These are phyloP conservation scores for Smallanthus sonchifolius DNA, from an alignment of 129 eudicot species.

Conservation along the genomic window DNA sequence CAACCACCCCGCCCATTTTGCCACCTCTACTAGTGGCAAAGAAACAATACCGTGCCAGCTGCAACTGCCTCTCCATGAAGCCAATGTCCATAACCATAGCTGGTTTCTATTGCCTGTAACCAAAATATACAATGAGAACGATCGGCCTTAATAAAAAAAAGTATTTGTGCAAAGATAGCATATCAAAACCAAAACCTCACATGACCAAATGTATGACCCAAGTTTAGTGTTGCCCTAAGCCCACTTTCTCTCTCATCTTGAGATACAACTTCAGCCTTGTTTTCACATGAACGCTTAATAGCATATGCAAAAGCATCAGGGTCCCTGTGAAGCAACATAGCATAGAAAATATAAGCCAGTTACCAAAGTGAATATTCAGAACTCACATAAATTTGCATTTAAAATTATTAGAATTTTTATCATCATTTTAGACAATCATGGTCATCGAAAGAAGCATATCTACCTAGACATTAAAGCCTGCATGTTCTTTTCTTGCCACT, in stretches of 20 bases:
- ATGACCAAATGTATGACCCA: slow-evolving; percentile 98
- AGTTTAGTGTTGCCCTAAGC: slow-evolving; percentile 78
- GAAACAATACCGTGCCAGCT: slow-evolving; percentile 69
- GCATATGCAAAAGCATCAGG: slow-evolving; percentile 83
- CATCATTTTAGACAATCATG: not conserved
- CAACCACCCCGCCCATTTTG: not conserved
- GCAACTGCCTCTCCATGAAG: slow-evolving; percentile 99
- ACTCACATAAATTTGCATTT: no score
- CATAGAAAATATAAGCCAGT: not conserved
- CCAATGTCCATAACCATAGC: slow-evolving; percentile 94
- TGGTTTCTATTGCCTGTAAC: slow-evolving; percentile 88
- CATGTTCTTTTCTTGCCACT: slow-evolving; percentile 98
- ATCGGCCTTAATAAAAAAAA: not conserved
- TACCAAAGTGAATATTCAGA: not conserved
- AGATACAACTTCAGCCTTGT: slow-evolving; percentile 91
- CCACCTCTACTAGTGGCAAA: not conserved
- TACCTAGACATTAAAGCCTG: slow-evolving; percentile 75
- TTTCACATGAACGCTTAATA: slow-evolving; percentile 91
- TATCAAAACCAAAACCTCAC: slow-evolving; percentile 41
- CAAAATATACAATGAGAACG: not conserved
- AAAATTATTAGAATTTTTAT: no score
- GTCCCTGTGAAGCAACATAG: slow-evolving; percentile 48
- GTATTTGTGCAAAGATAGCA: not conserved
- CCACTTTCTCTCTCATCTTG: slow-evolving; percentile 96
- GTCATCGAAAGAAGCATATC: not conserved